These are phyloP conservation scores for Camelina laxa DNA, from an alignment of 345 rosid species.

Conservation along the genomic window DNA sequence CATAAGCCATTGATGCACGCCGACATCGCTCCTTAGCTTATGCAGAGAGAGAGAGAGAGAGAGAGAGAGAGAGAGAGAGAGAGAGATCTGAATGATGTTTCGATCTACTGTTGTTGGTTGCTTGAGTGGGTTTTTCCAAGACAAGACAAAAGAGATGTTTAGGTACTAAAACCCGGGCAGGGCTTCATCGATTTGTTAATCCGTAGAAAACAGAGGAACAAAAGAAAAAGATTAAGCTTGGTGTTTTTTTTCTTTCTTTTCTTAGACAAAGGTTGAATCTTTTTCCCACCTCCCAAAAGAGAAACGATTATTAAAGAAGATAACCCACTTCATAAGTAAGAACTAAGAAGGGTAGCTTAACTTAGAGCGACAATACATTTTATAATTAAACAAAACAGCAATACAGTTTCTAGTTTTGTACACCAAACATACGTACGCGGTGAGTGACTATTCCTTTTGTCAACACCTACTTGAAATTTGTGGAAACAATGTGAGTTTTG, in stretches of 20 bases:
- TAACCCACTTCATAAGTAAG: constrained; percentile 31
- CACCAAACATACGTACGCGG: constrained; percentile 1
- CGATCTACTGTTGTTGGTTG: constrained; percentile 39
- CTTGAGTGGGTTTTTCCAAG: constrained; percentile 24
- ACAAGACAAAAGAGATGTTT: constrained; percentile 44
- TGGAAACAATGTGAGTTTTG: not conserved
- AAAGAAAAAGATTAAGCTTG: not conserved
- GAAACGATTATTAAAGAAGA: constrained; percentile 21
- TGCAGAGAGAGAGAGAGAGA: constrained; percentile 33
- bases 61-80: not conserved
- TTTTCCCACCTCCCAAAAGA: constrained; percentile 31
- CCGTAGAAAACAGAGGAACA: not conserved
- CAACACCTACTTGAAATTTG: not conserved
- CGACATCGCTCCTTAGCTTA: constrained; percentile 53
- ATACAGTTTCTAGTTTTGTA: not conserved
- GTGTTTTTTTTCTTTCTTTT: not conserved
- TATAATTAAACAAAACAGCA: constrained; percentile 5
- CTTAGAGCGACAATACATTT: constrained; percentile 18
- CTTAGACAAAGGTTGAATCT: constrained; percentile 35
- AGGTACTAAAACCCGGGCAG: constrained; percentile 52
- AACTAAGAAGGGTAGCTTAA: not conserved
- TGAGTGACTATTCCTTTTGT: not conserved
- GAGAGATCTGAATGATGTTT: constrained; percentile 22
- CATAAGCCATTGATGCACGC: constrained; percentile 55
- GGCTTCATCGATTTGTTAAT: constrained; percentile 42